Percentiles rank a stretch among this genome's conserved stretches.
phyloP scores from a whole-genome alignment of 352 stramenopile genomes.

The Pythium utonaiense region DNA sequence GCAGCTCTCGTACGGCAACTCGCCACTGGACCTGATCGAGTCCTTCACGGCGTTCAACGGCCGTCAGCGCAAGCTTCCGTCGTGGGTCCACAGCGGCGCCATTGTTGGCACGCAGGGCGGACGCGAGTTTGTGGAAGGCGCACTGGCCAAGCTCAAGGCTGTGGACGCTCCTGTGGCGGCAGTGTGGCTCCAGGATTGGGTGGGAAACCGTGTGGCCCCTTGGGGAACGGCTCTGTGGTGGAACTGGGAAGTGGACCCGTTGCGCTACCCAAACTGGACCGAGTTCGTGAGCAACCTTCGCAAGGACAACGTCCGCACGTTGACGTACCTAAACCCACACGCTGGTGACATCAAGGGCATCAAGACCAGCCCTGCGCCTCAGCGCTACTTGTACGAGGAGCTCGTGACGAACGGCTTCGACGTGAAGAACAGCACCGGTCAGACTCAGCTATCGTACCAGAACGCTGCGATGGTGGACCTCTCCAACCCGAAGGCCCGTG shows the following conservation, averaged over 20 bases:
- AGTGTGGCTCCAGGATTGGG: constrained; percentile 17
- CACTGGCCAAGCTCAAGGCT: constrained; percentile 12
- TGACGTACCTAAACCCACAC: constrained; percentile 15
- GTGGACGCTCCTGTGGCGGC: constrained; percentile 7
- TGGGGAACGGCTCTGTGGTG: constrained; percentile 15
- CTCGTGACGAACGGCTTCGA: constrained; percentile 7
- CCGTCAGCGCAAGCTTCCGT: constrained; percentile 1
- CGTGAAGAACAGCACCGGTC: constrained; percentile 5
- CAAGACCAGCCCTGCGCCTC: constrained; percentile 8
- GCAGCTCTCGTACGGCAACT: constrained; percentile 4
- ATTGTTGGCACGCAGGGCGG: constrained; percentile 18
- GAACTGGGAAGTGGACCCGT: constrained; percentile 13
- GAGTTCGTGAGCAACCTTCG: constrained; percentile 10
- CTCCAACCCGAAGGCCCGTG: constrained; percentile 11
- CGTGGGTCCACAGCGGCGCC: constrained; percentile 8
- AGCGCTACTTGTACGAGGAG: constrained; percentile 15
- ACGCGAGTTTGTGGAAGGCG: constrained; percentile 11
- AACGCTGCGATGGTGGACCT: constrained; percentile 16
- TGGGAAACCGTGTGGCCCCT: constrained; percentile 10
- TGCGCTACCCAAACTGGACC: constrained; percentile 14
- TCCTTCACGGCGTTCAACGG: constrained; percentile 9
- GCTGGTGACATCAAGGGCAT: constrained; percentile 13
- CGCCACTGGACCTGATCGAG: constrained; percentile 9
- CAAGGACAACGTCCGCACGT: constrained; percentile 5
- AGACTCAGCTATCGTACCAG: constrained; percentile 12